Percentiles rank a stretch among this genome's conserved stretches.
Conservation (phyloP, 164 flowering plant species). For the Vitis amurensis region DNA sequence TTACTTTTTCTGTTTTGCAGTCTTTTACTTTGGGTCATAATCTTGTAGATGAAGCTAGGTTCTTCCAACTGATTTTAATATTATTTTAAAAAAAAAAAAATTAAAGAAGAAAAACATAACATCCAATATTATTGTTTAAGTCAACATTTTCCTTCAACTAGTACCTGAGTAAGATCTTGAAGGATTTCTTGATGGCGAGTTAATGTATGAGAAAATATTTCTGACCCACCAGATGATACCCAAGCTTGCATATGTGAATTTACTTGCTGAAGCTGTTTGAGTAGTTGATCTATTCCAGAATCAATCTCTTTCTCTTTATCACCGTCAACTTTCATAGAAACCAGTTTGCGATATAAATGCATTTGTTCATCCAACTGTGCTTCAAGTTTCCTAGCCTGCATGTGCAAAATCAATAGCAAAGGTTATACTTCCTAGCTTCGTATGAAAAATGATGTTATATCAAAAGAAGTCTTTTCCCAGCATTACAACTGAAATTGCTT, state of each 20-base stretch:
- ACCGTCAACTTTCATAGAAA: conserved; percentile 52
- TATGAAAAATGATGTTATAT: too few species aligned
- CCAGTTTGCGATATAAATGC: conserved; percentile 71
- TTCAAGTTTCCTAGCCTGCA: conserved; percentile 85
- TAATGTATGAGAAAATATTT: conserved; percentile 86
- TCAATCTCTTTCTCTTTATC: conserved; percentile 69
- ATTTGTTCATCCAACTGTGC: conserved; percentile 93
- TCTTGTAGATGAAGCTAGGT: not conserved
- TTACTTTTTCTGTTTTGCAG: too few species aligned
- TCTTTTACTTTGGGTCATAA: too few species aligned
- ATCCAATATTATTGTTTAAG: not conserved
- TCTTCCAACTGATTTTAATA: not conserved
- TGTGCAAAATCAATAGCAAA: not conserved
- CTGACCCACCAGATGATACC: conserved; percentile 94
- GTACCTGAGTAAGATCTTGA: conserved; percentile 89
- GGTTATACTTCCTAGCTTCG: not conserved
- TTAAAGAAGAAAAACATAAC: not conserved
- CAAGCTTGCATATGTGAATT: conserved; percentile 91
- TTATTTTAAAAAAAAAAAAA: not conserved
- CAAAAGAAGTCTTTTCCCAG: too few species aligned
- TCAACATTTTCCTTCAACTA: not conserved
- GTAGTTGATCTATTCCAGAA: conserved; percentile 63
- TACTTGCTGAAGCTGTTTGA: conserved; percentile 83
- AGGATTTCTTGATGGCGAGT: conserved; percentile 92
- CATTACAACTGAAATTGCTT: too few species aligned